Percentiles rank a stretch among this genome's conserved stretches.
Evolutionary conservation across 495 filamentous ascomycete species (phyloP).

Genomic region (Penicillium daleae): DNA sequence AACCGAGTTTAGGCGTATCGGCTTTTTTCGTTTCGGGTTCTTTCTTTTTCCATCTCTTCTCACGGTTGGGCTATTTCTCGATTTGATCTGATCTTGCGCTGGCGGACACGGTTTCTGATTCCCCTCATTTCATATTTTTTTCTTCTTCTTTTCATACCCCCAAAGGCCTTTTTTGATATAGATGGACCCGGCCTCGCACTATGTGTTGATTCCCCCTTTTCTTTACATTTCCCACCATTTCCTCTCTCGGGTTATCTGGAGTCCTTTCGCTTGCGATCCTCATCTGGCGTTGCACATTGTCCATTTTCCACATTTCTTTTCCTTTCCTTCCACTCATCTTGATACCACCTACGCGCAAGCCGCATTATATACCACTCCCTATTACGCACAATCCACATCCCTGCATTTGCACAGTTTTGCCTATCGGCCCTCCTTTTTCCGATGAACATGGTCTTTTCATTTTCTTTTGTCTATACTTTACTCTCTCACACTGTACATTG

Average conservation of each 20-base stretch:
- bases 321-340: slow-evolving; percentile 29
- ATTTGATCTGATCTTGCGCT: slow-evolving; percentile 28
- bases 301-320: slow-evolving; percentile 4
- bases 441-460: slow-evolving; percentile 29
- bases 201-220: slow-evolving; percentile 26
- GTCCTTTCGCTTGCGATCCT: slow-evolving; percentile 34
- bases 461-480: slow-evolving; percentile 42
- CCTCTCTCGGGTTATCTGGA: slow-evolving; percentile 22
- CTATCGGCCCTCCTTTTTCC: slow-evolving; percentile 17
- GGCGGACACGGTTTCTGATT: slow-evolving; percentile 16
- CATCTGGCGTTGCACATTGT: slow-evolving; percentile 36
- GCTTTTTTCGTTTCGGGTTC: slow-evolving; percentile 31
- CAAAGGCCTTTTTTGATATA: slow-evolving; percentile 44
- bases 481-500: slow-evolving; percentile 33
- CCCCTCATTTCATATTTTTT: slow-evolving; percentile 21
- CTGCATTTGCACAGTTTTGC: slow-evolving; percentile 15
- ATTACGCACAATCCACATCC: slow-evolving; percentile 27
- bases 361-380: slow-evolving; percentile 39
- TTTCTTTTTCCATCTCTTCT: slow-evolving; percentile 23
- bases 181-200: slow-evolving; percentile 48
- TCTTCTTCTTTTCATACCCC: slow-evolving; percentile 46
- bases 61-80: slow-evolving; percentile 30
- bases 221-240: slow-evolving; percentile 24
- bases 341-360: slow-evolving; percentile 44
- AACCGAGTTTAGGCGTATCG: slow-evolving; percentile 43